Evolutionary conservation across 345 rosid genomes (phyloP).

Genomic region (Pelargonium nanum): DNA sequence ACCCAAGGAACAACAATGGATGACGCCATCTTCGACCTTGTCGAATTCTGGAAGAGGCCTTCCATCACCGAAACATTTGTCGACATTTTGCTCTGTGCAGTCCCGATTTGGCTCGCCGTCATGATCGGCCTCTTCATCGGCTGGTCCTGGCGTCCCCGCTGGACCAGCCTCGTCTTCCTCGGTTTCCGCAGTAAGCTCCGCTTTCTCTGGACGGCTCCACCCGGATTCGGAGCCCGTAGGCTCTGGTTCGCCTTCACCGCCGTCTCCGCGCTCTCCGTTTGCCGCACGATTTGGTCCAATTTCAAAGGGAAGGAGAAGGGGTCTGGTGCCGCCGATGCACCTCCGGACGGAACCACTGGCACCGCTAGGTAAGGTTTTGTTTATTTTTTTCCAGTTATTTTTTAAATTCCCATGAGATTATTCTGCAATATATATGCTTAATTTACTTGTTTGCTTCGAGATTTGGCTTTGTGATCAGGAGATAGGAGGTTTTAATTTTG

Average conservation of each 20-base stretch:
- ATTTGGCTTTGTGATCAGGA: not conserved
- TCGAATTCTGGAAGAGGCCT: constrained; percentile 47
- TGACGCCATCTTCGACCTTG: constrained; percentile 46
- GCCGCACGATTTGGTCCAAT: constrained; percentile 60
- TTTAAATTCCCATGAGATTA: not conserved
- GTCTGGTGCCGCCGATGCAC: constrained; percentile 11
- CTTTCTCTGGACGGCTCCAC: constrained; percentile 83
- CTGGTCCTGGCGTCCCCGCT: constrained; percentile 95
- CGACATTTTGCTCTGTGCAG: constrained; percentile 83
- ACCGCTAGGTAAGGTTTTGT: constrained; percentile 28
- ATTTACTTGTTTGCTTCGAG: not conserved
- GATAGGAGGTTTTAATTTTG: not conserved
- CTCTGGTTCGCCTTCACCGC: constrained; percentile 92
- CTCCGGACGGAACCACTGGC: constrained; percentile 17
- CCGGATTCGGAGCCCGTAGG: constrained; percentile 89
- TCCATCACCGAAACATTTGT: constrained; percentile 77
- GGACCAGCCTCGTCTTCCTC: constrained; percentile 76
- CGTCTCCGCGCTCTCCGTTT: constrained; percentile 69
- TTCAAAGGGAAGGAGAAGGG: constrained; percentile 27
- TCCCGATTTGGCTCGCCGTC: constrained; percentile 93
- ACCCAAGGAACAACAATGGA: constrained; percentile 35
- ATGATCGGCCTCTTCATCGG: constrained; percentile 95
- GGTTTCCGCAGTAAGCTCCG: constrained; percentile 74
- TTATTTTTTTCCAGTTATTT: not conserved
- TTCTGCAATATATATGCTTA: not conserved